These are phyloP conservation scores for Pseudocercospora eumusae DNA, from an alignment of 2,329 filamentous ascomycete genomes.

Conservation along the genomic window DNA sequence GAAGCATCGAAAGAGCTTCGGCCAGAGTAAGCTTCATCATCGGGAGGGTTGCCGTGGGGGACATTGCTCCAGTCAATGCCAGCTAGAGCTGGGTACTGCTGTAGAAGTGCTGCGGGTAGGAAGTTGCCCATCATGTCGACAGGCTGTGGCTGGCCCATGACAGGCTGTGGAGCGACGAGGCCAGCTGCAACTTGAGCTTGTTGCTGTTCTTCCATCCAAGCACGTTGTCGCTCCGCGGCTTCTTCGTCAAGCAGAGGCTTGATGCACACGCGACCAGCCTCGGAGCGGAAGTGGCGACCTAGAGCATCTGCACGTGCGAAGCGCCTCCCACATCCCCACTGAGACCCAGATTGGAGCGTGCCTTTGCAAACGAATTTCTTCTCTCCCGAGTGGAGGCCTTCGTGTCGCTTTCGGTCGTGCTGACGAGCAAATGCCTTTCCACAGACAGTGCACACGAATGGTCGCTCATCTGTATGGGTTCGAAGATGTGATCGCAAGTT, in stretches of 20 bases:
- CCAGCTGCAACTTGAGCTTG: constrained; percentile 54
- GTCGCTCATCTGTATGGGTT: constrained; percentile 94
- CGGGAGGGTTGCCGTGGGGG: constrained; percentile 52
- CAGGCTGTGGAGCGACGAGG: constrained; percentile 38
- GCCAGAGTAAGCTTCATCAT: constrained; percentile 62
- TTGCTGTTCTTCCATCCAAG: constrained; percentile 62
- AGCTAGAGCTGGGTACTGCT: constrained; percentile 91
- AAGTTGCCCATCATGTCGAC: constrained; percentile 61
- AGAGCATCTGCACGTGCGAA: constrained; percentile 95
- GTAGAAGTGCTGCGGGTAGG: constrained; percentile 83
- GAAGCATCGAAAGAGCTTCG: constrained; percentile 80
- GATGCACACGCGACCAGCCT: constrained; percentile 94
- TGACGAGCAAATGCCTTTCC: constrained; percentile 96
- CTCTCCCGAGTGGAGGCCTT: constrained; percentile 92
- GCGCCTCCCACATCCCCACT: constrained; percentile 89
- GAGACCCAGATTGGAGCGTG: constrained; percentile 75
- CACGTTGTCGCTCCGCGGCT: constrained; percentile 74
- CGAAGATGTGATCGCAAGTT: constrained; percentile 93
- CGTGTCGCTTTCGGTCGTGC: constrained; percentile 95
- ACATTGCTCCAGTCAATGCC: constrained; percentile 83
- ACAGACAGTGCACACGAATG: constrained; percentile 95
- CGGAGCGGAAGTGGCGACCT: constrained; percentile 80
- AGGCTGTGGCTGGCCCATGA: constrained; percentile 42
- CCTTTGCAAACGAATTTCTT: constrained; percentile 99
- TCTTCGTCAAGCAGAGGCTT: constrained; percentile 97